These are phyloP conservation scores for Mariannaea elegans DNA, from an alignment of 2,329 filamentous ascomycete species.

Conservation along the genomic window DNA sequence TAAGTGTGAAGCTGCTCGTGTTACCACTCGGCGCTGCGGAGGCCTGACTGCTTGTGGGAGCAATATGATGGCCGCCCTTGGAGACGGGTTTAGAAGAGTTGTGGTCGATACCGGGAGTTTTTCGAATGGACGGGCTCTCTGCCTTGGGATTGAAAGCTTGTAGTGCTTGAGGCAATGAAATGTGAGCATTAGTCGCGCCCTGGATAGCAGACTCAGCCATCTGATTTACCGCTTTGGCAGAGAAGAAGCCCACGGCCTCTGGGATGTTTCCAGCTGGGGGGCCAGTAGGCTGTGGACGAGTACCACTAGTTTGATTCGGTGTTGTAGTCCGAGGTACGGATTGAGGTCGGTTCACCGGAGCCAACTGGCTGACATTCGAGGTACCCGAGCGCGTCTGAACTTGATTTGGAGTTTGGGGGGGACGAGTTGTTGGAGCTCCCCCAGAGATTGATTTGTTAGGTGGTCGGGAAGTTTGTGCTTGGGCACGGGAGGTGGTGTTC, in stretches of 20 bases:
- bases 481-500: conserved; percentile 29
- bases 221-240: conserved; percentile 70
- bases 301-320: conserved; percentile 34
- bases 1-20: conserved; percentile 41
- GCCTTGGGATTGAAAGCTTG: conserved; percentile 76
- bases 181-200: conserved; percentile 50
- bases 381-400: conserved; percentile 35
- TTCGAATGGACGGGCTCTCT: conserved; percentile 86
- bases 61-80: conserved; percentile 62
- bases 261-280: conserved; percentile 35
- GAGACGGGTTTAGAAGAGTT: conserved; percentile 77
- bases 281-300: conserved; percentile 39
- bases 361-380: conserved; percentile 33
- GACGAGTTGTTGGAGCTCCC: conserved; percentile 27
- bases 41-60: conserved; percentile 48
- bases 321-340: conserved; percentile 26
- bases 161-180: conserved; percentile 53
- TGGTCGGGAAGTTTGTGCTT: conserved; percentile 29
- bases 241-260: conserved; percentile 72
- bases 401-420: conserved; percentile 48
- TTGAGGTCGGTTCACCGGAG: conserved; percentile 33
- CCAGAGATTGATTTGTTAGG: conserved; percentile 29
- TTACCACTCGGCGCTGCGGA: conserved; percentile 31
- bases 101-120: conserved; percentile 89
- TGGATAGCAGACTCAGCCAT: conserved; percentile 56